Conservation (phyloP, 768 basidiomycete genomes). For the Boletus pseudopeckii region DNA sequence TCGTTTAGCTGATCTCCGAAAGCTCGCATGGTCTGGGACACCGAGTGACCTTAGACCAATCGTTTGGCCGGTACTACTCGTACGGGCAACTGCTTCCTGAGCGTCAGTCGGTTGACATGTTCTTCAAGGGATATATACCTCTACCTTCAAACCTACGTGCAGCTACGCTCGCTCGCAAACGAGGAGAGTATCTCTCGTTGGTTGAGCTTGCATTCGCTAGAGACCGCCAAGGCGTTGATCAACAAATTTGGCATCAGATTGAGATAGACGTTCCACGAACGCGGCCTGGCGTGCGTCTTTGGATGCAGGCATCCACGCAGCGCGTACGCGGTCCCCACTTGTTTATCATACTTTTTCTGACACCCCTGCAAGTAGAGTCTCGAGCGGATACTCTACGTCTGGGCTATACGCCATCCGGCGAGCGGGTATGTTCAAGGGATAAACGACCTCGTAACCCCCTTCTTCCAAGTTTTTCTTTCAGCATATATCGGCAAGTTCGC, state of each 20-base stretch:
- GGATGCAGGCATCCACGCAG: constrained; percentile 90
- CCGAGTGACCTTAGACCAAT: constrained; percentile 84
- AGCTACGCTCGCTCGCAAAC: constrained; percentile 80
- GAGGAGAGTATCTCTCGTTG: constrained; percentile 86
- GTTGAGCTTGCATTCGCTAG: constrained; percentile 88
- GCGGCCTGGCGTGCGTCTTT: constrained; percentile 83
- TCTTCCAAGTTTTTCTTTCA: constrained; percentile 95
- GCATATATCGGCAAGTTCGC: constrained; percentile 78
- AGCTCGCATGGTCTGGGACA: constrained; percentile 93
- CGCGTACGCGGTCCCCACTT: constrained; percentile 50
- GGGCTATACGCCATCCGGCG: constrained; percentile 98
- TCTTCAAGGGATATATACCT: constrained; percentile 85
- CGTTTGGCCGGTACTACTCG: constrained; percentile 92
- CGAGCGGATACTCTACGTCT: constrained; percentile 94
- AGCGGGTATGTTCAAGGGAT: constrained; percentile 99
- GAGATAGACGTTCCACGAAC: constrained; percentile 98
- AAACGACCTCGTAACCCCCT: constrained; percentile 96
- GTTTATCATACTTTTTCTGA: constrained; percentile 10
- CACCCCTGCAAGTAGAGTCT: constrained; percentile 58
- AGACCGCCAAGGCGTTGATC: constrained; percentile 82
- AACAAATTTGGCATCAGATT: constrained; percentile 99
- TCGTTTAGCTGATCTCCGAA: constrained; percentile 70
- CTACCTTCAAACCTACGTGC: constrained; percentile 72
- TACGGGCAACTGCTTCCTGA: constrained; percentile 38
- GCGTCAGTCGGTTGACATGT: constrained; percentile 4